Conservation (phyloP, 169 alveolate species). For the Plasmodium falciparum region DNA sequence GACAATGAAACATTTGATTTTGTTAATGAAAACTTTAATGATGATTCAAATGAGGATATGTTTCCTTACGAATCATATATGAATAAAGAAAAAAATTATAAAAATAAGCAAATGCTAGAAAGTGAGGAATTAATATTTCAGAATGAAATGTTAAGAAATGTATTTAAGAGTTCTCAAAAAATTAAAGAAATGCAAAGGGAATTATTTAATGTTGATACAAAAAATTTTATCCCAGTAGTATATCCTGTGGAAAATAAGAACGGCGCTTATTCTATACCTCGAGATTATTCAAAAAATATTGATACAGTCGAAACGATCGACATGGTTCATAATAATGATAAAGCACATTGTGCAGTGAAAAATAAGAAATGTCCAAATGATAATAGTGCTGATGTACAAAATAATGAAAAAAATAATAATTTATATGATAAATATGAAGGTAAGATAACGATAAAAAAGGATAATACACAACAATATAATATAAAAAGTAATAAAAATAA, state of each 20-base stretch:
- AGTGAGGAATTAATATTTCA: conserved; percentile 34
- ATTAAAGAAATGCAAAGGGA: conserved; percentile 74
- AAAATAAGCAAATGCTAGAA: conserved; percentile 2
- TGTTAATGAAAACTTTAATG: background rate
- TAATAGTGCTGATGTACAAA: background rate
- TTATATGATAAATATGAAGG: background rate
- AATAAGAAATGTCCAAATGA: background rate
- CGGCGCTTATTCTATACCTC: conserved; percentile 25
- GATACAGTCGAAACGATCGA: background rate
- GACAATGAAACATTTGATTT: conserved; percentile 40
- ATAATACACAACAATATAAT: background rate
- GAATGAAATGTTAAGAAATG: conserved; percentile 61
- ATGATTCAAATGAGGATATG: conserved; percentile 1
- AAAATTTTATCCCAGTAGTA: conserved; percentile 31
- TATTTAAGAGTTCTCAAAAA: conserved; percentile 47
- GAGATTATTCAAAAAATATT: conserved; percentile 11
- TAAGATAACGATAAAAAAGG: conserved; percentile 4
- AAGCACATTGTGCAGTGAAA: background rate
- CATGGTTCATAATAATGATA: background rate
- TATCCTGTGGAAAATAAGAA: conserved; percentile 13
- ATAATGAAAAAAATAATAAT: background rate
- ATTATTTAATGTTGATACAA: conserved; percentile 49
- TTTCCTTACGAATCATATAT: conserved; percentile 18
- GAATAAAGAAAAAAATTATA: conserved; percentile 5
- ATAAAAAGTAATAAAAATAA: conserved; percentile 1